Evolutionary conservation across 208 protist genomes (phyloP).

Genomic region (Wallacemonas collosoma): DNA sequence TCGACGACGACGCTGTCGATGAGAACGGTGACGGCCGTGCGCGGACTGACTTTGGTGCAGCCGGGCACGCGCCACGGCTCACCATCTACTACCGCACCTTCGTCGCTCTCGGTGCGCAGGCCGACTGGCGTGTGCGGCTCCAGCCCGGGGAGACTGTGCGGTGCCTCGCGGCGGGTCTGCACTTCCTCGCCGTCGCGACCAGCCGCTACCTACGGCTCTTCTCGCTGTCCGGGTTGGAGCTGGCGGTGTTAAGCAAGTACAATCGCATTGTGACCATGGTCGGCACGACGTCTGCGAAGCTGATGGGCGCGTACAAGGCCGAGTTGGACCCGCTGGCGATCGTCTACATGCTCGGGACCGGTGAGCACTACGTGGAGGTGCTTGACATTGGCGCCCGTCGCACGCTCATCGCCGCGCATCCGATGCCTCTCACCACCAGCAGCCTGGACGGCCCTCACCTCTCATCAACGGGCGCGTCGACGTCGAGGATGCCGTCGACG

Average conservation of each 20-base stretch:
- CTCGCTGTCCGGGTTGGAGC: slow-evolving; percentile 82
- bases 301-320: slow-evolving; percentile 56
- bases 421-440: slow-evolving; percentile 59
- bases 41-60: slow-evolving; percentile 31
- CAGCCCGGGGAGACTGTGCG: slow-evolving; percentile 75
- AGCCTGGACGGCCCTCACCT: too few species aligned
- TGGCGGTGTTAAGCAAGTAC: slow-evolving; percentile 79
- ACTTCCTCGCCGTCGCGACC: slow-evolving; percentile 76
- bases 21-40: slow-evolving; percentile 23
- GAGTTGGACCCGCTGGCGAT: slow-evolving; percentile 82
- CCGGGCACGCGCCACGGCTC: slow-evolving; percentile 42
- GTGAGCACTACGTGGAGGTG: slow-evolving; percentile 64
- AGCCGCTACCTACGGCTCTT: slow-evolving; percentile 80
- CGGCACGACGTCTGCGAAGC: slow-evolving; percentile 64
- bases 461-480: not conserved
- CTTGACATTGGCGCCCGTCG: slow-evolving; percentile 65
- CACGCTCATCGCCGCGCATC: slow-evolving; percentile 38
- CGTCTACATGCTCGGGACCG: slow-evolving; percentile 46
- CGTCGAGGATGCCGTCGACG: not conserved
- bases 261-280: slow-evolving; percentile 84
- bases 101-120: slow-evolving; percentile 72
- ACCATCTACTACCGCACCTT: slow-evolving; percentile 79
- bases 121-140: slow-evolving; percentile 76
- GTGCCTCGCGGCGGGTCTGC: slow-evolving; percentile 72
- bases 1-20: slow-evolving; percentile 8